These are phyloP conservation scores for Eragrostis curvula DNA, from an alignment of 176 grass and related monocot species.

Conservation along the genomic window DNA sequence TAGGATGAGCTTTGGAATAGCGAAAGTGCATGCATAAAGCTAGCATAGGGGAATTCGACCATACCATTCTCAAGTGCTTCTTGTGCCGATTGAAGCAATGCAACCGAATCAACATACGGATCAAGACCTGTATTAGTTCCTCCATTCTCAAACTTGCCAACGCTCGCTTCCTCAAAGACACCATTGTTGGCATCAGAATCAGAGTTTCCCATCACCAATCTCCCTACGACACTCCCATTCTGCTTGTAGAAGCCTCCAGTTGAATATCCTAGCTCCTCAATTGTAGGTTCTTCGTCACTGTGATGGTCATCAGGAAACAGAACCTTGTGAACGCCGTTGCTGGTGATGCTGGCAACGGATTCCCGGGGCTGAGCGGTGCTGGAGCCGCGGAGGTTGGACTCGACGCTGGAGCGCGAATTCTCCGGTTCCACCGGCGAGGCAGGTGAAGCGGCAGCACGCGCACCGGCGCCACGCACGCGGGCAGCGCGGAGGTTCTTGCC, in stretches of 20 bases:
- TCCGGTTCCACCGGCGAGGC: slow-evolving; percentile 53
- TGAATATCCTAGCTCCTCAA: slow-evolving; percentile 42
- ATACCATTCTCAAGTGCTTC: slow-evolving; percentile 93
- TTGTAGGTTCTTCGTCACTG: slow-evolving; percentile 59
- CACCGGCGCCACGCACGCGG: slow-evolving; percentile 29
- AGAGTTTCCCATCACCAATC: slow-evolving; percentile 35
- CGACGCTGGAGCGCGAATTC: slow-evolving; percentile 75
- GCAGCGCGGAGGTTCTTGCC: slow-evolving; percentile 42
- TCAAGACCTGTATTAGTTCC: slow-evolving; percentile 52
- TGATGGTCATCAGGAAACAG: slow-evolving; percentile 52
- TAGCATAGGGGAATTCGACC: slow-evolving; percentile 1
- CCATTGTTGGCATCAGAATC: slow-evolving; percentile 43
- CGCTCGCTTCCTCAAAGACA: slow-evolving; percentile 35
- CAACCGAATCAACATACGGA: slow-evolving; percentile 56
- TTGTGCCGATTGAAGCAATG: slow-evolving; percentile 62
- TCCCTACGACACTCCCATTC: slow-evolving; percentile 48
- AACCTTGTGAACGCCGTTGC: slow-evolving; percentile 67
- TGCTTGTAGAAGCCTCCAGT: slow-evolving; percentile 49
- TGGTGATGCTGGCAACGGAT: slow-evolving; percentile 30
- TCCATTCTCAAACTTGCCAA: slow-evolving; percentile 53
- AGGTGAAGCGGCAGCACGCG: not conserved
- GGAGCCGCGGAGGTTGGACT: slow-evolving; percentile 53
- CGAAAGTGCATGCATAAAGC: not conserved
- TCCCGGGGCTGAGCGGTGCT: slow-evolving; percentile 15
- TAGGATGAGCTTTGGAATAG: not conserved